Conservation (phyloP, 208 protist species). For the Acanthamoeba royreba region DNA sequence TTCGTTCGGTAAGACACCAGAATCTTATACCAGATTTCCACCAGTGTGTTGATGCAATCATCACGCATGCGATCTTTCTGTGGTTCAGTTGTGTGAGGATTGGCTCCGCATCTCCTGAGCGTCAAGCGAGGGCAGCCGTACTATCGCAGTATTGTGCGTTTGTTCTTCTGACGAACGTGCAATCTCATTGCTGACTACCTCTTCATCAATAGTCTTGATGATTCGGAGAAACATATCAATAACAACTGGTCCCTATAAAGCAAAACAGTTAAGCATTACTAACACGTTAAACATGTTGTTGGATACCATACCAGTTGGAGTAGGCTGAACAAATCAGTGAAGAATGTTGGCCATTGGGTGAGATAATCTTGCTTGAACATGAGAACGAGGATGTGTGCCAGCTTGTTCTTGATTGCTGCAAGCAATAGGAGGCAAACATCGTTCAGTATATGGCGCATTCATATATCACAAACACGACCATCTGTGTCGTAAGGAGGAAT, state of each 20-base stretch:
- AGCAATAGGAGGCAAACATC: not conserved
- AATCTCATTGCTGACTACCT: constrained; percentile 56
- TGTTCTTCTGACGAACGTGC: constrained; percentile 50
- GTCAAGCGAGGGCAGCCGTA: not conserved
- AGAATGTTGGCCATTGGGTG: constrained; percentile 56
- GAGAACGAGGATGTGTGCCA: constrained; percentile 57
- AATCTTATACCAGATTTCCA: constrained; percentile 60
- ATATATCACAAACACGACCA: not conserved
- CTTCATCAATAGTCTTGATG: constrained; percentile 62
- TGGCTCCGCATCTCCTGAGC: not conserved
- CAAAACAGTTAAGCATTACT: not conserved
- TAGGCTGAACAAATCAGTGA: constrained; percentile 12
- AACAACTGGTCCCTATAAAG: not conserved
- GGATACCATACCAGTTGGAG: not conserved
- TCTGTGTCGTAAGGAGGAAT: not conserved
- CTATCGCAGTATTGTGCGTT: constrained; percentile 62
- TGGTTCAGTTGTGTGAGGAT: not conserved
- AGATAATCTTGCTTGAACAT: constrained; percentile 68
- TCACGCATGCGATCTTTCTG: constrained; percentile 70
- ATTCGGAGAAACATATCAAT: constrained; percentile 69
- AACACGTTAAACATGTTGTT: too few relatives aligned
- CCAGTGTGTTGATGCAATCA: constrained; percentile 48
- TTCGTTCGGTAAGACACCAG: not conserved
- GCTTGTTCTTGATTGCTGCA: constrained; percentile 61
- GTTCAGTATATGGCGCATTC: not conserved